Base-by-base conservation (phyloP, 1,139 yeast species). In the Zygoascus sp. region DNA sequence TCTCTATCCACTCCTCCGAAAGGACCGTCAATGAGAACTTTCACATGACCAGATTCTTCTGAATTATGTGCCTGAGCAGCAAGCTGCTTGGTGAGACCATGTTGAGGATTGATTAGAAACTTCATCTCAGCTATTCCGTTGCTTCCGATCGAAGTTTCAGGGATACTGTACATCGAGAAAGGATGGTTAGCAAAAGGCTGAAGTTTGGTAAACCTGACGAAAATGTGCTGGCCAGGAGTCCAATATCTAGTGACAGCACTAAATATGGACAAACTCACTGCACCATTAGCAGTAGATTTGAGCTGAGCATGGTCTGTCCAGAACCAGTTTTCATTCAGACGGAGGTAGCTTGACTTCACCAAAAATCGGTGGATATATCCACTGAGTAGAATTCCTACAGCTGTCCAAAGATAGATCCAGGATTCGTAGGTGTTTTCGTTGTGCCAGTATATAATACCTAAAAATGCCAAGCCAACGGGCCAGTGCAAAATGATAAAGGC, bases 201-300 rank as follows among this genome's bases (percentile, higher is more conserved):
- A 8, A 71, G 58, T 0, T 76, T 77, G 3, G 68, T 65, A 53
- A 78, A 72, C 53, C 83, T 68, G 27, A 80, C 64, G 57, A 69
- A 79, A 16, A 79, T 67, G 60, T 80, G 86, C 55, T 80, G 84
- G 20, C 86, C 85, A 0, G 85, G 80, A 27, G 48, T 56, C 84
- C 85, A 80, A 15, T 58, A 57, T 37, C 73, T 60, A 20, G 54
- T 46, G 11, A 65, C 62, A 9, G 64, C 58, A 47, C 74, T 71
- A 19, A 63, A 64, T 16, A 80, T 66, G 4, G 63, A 49, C 2
- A 79, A 62, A 58, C 77, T 75, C 50, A 70, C 74, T 2, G 71
- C 67, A 11, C 63, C 63, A 32, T 65, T 65, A 5, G 23, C 22
- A 23, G 70, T 52, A 44, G 62, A 61, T 39, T 58, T 55, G 53